phyloP scores from a whole-genome alignment of 75 land plant genomes.

The Gnetum montanum region DNA sequence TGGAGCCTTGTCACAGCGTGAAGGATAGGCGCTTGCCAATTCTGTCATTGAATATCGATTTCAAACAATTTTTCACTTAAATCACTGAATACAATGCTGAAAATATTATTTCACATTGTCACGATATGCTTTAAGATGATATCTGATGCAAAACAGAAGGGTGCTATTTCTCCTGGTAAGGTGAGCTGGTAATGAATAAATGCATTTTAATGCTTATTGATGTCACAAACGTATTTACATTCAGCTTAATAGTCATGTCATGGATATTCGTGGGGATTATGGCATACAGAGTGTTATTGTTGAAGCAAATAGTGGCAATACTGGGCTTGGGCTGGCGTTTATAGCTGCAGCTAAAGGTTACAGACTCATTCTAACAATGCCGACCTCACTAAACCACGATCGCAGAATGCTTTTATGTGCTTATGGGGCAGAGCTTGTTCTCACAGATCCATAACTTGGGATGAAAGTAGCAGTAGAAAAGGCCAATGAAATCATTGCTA shows the following conservation, averaged over 20 bases:
- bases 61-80: too few relatives aligned
- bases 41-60: background rate
- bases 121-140: constrained; percentile 36
- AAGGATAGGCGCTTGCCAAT: constrained; percentile 64
- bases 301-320: constrained; percentile 85
- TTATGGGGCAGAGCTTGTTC: constrained; percentile 70
- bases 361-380: constrained; percentile 83
- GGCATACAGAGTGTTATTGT: constrained; percentile 53
- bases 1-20: constrained; percentile 78
- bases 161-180: constrained; percentile 52
- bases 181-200: constrained; percentile 12
- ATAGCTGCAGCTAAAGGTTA: constrained; percentile 83
- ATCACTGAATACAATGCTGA: background rate
- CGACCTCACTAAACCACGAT: constrained; percentile 80
- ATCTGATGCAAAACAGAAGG: constrained; percentile 53
- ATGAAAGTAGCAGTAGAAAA: constrained; percentile 82
- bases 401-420: constrained; percentile 75
- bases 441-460: constrained; percentile 79
- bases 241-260: background rate
- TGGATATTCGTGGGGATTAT: too few relatives aligned
- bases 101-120: background rate
- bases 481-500: constrained; percentile 60
- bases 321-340: constrained; percentile 78
- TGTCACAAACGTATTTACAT: background rate
- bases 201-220: background rate